phyloP scores from a whole-genome alignment of 1,139 yeast species.

The Yamadazyma atmosphaerica region DNA sequence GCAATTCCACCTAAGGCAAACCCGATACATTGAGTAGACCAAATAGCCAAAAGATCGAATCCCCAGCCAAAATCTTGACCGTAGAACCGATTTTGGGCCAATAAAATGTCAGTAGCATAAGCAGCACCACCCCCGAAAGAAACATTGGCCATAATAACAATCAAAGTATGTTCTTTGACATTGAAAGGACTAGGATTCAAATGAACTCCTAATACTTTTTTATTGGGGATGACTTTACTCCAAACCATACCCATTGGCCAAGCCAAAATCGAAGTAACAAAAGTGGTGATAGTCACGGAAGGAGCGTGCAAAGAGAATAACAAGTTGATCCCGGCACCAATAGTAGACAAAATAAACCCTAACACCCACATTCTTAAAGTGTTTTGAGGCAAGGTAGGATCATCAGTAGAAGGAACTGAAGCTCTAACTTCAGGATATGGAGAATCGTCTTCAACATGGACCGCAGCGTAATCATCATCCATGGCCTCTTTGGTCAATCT shows the following conservation, averaged over 20 bases:
- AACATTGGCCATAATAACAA: conserved; percentile 54
- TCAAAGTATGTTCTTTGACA: conserved; percentile 63
- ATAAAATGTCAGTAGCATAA: conserved; percentile 59
- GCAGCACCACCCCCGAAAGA: conserved; percentile 62
- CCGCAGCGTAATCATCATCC: conserved; percentile 45
- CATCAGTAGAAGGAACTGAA: conserved; percentile 64
- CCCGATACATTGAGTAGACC: conserved; percentile 63
- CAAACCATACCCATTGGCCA: conserved; percentile 57
- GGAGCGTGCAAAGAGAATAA: conserved; percentile 64
- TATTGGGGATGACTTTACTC: conserved; percentile 43
- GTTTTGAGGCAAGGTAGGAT: conserved; percentile 54
- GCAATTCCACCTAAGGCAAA: conserved; percentile 64
- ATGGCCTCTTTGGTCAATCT: conserved; percentile 24
- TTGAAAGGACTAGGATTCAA: conserved; percentile 68
- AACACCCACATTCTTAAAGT: conserved; percentile 65
- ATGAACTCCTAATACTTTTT: conserved; percentile 37
- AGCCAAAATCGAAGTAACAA: conserved; percentile 59
- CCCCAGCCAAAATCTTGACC: conserved; percentile 41
- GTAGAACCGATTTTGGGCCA: conserved; percentile 55
- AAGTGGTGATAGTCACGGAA: conserved; percentile 50
- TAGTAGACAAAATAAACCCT: conserved; percentile 52
- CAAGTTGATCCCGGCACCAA: conserved; percentile 62
- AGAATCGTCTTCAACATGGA: conserved; percentile 51
- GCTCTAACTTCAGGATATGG: conserved; percentile 39
- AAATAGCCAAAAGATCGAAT: conserved; percentile 45